Evolutionary conservation across 371 early-diverging fungal species (phyloP), one percentile per base, ranked within the genome.

Genomic region (Rhizomucor pusillus): DNA sequence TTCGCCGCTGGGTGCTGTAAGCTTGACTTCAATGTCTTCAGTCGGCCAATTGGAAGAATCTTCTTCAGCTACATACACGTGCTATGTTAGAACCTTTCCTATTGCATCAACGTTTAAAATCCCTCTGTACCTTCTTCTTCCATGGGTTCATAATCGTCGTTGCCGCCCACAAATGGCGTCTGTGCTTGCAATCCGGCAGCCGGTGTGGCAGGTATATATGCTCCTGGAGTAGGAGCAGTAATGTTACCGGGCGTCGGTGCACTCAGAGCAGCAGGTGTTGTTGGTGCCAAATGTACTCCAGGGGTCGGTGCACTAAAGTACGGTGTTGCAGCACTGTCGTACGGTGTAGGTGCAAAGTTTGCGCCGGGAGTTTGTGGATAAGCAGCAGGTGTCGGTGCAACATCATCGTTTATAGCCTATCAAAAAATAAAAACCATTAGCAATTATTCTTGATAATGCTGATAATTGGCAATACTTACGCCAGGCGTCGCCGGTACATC

Each of bases 121-220:
- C 6, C 57, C 41, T 51, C 50, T 57, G n/a, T 73, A 67, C 71
- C 68, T 57, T 65, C 60, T 24, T 72, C 72, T 41, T 71, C 77
- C 1, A 69, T 63, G 54, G 71, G 57, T 43, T 71, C 49, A 56
- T 77, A 74, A 60, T 84, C 79, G 51, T 77, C 72, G 50, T 82
- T 69, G 7, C 74, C 81, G n/a, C 85, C 80, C 73, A 82, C 78
- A 54, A 82, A 83, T 0, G 87, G 87, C 60, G 81, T 80, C 63
- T 79, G 81, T 50, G 84, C 71, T 61, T 66, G 65, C 60, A 80
- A 69, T 33, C 68, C 66, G 12, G 72, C 77, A 13, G 80, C 81
- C 3, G 81, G 83, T 11, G 82, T 80, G 0, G 80, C 67, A 13
- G 82, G 79, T 19, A 76, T 63, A 59, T 71, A 72, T 29, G 47